A percentile compares a stretch with the other conserved stretches of the same genome.
Evolutionary conservation across 2,329 filamentous ascomycete species (phyloP).

Genomic region (Colletotrichum australisinense): DNA sequence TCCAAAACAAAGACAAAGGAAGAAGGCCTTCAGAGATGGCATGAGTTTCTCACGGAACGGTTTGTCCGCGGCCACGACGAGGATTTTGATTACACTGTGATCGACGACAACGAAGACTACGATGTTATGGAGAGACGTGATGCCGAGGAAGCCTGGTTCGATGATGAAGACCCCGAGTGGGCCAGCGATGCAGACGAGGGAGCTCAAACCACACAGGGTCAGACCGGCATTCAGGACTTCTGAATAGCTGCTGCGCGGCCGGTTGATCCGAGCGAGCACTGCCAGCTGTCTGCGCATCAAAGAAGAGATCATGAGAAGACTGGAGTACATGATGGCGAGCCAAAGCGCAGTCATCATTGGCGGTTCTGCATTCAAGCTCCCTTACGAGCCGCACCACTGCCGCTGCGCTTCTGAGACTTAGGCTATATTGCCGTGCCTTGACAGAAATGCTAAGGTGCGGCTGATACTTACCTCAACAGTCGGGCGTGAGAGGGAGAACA

Average conservation of each 20-base stretch:
- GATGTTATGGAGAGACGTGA: slow-evolving; percentile 73
- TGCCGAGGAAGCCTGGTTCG: slow-evolving; percentile 81
- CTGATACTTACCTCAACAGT: background rate
- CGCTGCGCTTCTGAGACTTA: background rate
- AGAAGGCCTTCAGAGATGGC: slow-evolving; percentile 77
- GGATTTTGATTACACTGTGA: slow-evolving; percentile 80
- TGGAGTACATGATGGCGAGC: background rate
- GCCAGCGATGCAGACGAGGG: slow-evolving; percentile 57
- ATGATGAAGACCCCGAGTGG: slow-evolving; percentile 80
- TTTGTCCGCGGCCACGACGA: slow-evolving; percentile 81
- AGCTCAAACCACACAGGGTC: slow-evolving; percentile 52
- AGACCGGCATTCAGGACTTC: slow-evolving; percentile 80
- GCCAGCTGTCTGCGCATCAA: background rate
- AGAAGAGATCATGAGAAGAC: background rate
- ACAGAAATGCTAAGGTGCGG: background rate
- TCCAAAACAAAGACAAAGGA: slow-evolving; percentile 67
- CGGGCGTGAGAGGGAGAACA: background rate
- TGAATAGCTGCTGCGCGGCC: slow-evolving; percentile 49
- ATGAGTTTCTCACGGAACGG: slow-evolving; percentile 75
- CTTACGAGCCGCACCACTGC: background rate
- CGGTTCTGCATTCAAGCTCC: background rate
- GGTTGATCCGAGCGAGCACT: background rate
- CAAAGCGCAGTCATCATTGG: background rate
- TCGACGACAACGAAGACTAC: slow-evolving; percentile 79
- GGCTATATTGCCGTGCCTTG: background rate